These are phyloP conservation scores for Talaromyces liani DNA, from an alignment of 495 filamentous ascomycete genomes.

Conservation along the genomic window DNA sequence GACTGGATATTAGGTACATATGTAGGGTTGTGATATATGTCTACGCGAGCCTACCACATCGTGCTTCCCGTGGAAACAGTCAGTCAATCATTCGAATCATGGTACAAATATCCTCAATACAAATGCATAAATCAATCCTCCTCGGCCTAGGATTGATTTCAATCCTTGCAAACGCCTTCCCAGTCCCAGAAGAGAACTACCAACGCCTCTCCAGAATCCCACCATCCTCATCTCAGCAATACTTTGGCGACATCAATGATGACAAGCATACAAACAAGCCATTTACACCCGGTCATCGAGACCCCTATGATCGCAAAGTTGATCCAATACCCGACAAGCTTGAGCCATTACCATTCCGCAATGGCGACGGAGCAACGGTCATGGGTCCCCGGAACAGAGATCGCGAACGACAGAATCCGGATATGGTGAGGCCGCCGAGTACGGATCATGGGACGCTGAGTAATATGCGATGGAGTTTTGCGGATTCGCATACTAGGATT, in stretches of 20 bases:
- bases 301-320: constrained; percentile 43
- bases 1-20: too few relatives aligned
- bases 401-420: constrained; percentile 55
- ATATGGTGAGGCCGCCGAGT: constrained; percentile 55
- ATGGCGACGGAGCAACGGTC: constrained; percentile 54
- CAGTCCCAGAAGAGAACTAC: not conserved
- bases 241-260: constrained; percentile 6
- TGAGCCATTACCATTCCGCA: constrained; percentile 58
- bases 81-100: too few relatives aligned
- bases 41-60: too few relatives aligned
- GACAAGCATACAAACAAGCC: constrained; percentile 12
- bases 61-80: too few relatives aligned
- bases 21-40: too few relatives aligned
- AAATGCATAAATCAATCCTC: not conserved
- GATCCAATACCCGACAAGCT: constrained; percentile 50
- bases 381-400: constrained; percentile 58
- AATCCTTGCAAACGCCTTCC: not conserved
- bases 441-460: constrained; percentile 56
- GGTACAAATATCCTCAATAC: not conserved
- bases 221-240: constrained; percentile 7
- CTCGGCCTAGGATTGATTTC: not conserved
- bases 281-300: constrained; percentile 31
- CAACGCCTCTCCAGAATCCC: constrained; percentile 5
- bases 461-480: constrained; percentile 63
- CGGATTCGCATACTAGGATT: constrained; percentile 58